A percentile compares a stretch with the other conserved stretches of the same genome.
These are phyloP conservation scores for Catenaria anguillulae DNA, from an alignment of 371 early-diverging fungal genomes.

Conservation along the genomic window DNA sequence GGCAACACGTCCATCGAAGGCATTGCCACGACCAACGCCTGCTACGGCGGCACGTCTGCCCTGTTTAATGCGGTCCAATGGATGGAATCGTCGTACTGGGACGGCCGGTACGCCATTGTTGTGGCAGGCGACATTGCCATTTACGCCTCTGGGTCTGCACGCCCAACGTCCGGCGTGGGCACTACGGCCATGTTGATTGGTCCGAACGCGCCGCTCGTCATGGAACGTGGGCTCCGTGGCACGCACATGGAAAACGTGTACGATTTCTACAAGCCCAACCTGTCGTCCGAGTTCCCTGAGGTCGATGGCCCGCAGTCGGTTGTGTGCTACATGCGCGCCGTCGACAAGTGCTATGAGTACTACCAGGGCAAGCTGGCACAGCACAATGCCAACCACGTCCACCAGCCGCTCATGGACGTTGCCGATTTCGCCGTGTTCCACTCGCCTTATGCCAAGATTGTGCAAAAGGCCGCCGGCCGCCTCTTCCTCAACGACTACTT, in stretches of 20 bases:
- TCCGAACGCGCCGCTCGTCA: conserved; percentile 81
- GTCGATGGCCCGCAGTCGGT: conserved; percentile 90
- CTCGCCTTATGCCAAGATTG: conserved; percentile 91
- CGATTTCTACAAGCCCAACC: conserved; percentile 96
- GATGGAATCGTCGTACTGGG: conserved; percentile 85
- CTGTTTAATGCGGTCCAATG: conserved; percentile 93
- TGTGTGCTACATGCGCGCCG: conserved; percentile 78
- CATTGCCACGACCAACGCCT: conserved; percentile 94
- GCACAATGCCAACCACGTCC: conserved; percentile 2
- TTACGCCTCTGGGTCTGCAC: conserved; percentile 78
- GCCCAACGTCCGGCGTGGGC: conserved; percentile 94
- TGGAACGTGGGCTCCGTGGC: conserved; percentile 75
- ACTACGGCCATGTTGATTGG: conserved; percentile 88
- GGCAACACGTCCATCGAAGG: conserved; percentile 90
- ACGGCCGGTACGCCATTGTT: conserved; percentile 80
- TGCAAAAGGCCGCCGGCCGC: conserved; percentile 85
- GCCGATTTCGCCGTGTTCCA: conserved; percentile 83
- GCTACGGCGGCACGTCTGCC: conserved; percentile 95
- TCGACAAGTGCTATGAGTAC: conserved; percentile 70
- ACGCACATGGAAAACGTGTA: conserved; percentile 93
- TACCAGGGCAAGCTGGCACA: conserved; percentile 54
- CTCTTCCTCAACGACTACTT: conserved; percentile 64
- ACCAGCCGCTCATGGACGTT: conserved; percentile 37
- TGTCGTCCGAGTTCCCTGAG: conserved; percentile 86
- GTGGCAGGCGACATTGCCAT: conserved; percentile 95